Base-by-base conservation (phyloP, 306 rosid genomes). In the Glycine tomentella region DNA sequence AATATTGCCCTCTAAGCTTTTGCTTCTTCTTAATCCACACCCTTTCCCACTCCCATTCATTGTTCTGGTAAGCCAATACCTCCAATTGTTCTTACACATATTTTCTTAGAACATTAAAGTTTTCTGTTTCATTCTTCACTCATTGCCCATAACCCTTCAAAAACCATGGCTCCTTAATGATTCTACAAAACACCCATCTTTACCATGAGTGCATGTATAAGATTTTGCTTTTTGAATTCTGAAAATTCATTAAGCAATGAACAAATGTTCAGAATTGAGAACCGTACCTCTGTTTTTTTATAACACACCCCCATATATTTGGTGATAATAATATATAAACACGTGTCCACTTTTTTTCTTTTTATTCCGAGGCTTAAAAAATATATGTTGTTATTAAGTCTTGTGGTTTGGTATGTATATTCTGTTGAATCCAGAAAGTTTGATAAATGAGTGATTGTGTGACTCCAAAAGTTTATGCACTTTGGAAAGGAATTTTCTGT, bases 31-130 rank as follows among this genome's bases (percentile, higher is more conserved):
- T 45, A 68, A 48, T 17, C 13, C 72, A 66, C 63, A 67, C 64
- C 42, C 85, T 64, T 20, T 56, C 66, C 79, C 76, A 73, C 44
- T 65, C 25, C 40, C 79, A 0, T 52, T 77, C 45, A 8, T 52
- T 70, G 6, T 59, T 78, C 85, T 85, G 89, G 93, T 87, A 72
- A 82, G 92, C 71, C 36, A 12, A 53, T 76, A 2, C 17, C 77
- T 72, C 45, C 63, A 80, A 7, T 9, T 64, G 2, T 83, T 83
- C 84, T 33, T 44, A 0, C 10, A 12, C 64, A 70, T 70, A 0
- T 72, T 7, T 51, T 85, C 58, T 11, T 14, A 14, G 61, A 83
- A 83, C 85, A 80, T 82, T 76, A 42, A 8, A 2, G 2, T 74
- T 44, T 48, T 50, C 61, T 78, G 50, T 72, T 38, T 74, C 49